Evolutionary conservation across 352 stramenopile genomes (phyloP).

Genomic region (Pythium utonaiense): DNA sequence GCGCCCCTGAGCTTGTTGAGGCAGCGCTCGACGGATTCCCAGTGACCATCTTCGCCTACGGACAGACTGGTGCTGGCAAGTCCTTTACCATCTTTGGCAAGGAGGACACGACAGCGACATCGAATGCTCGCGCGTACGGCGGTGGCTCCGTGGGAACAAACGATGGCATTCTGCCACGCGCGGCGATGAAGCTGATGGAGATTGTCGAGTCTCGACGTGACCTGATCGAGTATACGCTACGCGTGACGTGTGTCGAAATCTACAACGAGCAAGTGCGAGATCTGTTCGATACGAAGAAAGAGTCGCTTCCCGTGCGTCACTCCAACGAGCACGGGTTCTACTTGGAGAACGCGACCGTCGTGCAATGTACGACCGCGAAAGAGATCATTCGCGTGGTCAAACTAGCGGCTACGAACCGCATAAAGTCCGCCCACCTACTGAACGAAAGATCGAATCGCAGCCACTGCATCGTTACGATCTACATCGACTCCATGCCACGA

Average conservation of each 20-base stretch:
- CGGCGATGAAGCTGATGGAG: conserved; percentile 46
- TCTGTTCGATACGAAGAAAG: conserved; percentile 58
- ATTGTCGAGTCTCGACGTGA: conserved; percentile 33
- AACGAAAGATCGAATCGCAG: conserved; percentile 73
- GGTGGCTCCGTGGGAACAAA: not conserved
- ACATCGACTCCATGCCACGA: conserved; percentile 56
- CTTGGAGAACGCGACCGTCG: conserved; percentile 67
- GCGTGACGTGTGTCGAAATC: conserved; percentile 73
- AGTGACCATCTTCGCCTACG: conserved; percentile 75
- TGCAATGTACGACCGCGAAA: conserved; percentile 47
- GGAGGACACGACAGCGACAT: conserved; percentile 27
- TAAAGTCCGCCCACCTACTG: conserved; percentile 64
- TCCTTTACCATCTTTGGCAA: conserved; percentile 75
- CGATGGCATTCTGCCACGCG: conserved; percentile 55
- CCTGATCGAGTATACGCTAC: conserved; percentile 52
- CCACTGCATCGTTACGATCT: conserved; percentile 77
- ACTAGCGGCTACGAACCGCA: conserved; percentile 50
- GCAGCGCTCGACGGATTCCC: conserved; percentile 59
- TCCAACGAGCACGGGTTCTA: conserved; percentile 66
- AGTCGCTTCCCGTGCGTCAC: conserved; percentile 51
- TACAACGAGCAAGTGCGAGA: conserved; percentile 75
- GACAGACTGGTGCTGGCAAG: conserved; percentile 69
- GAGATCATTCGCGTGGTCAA: conserved; percentile 68
- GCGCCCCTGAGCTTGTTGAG: conserved; percentile 40
- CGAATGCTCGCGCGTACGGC: conserved; percentile 1